phyloP scores from a whole-genome alignment of 2,329 filamentous ascomycete genomes.

The Pseudogymnoascus sp. region DNA sequence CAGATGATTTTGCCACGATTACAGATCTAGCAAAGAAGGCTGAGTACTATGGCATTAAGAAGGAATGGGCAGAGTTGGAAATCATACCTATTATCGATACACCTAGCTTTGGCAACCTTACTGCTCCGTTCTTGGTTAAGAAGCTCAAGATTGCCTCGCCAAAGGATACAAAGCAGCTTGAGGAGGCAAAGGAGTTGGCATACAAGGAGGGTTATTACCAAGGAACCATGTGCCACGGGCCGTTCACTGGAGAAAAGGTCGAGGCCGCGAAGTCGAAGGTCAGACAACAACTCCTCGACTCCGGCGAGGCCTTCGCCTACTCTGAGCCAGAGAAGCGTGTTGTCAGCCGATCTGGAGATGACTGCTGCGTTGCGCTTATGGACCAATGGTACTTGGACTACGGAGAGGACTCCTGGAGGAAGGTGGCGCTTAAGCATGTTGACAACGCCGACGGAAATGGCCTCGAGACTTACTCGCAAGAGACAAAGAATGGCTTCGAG shows the following conservation, averaged over 20 bases:
- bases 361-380: slow-evolving; percentile 85
- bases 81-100: slow-evolving; percentile 86
- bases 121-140: slow-evolving; percentile 76
- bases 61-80: slow-evolving; percentile 90
- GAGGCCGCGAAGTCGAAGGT: slow-evolving; percentile 83
- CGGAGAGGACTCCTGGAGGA: slow-evolving; percentile 80
- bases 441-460: slow-evolving; percentile 56
- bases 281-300: slow-evolving; percentile 65
- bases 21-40: slow-evolving; percentile 88
- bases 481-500: slow-evolving; percentile 73
- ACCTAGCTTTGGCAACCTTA: slow-evolving; percentile 76
- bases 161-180: slow-evolving; percentile 84
- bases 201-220: slow-evolving; percentile 99
- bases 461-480: slow-evolving; percentile 71
- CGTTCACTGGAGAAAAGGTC: slow-evolving; percentile 81
- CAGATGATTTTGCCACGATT: slow-evolving; percentile 88
- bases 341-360: slow-evolving; percentile 79
- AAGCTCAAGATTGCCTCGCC: slow-evolving; percentile 94
- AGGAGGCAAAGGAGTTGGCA: slow-evolving; percentile 88
- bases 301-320: slow-evolving; percentile 78
- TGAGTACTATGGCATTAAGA: slow-evolving; percentile 91
- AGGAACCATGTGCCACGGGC: slow-evolving; percentile 78
- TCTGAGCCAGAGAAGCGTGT: slow-evolving; percentile 89
- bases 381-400: slow-evolving; percentile 99
- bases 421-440: slow-evolving; percentile 64